Base-by-base conservation (phyloP, 2,329 filamentous ascomycete species). In the Ascochyta clinopodiicola region DNA sequence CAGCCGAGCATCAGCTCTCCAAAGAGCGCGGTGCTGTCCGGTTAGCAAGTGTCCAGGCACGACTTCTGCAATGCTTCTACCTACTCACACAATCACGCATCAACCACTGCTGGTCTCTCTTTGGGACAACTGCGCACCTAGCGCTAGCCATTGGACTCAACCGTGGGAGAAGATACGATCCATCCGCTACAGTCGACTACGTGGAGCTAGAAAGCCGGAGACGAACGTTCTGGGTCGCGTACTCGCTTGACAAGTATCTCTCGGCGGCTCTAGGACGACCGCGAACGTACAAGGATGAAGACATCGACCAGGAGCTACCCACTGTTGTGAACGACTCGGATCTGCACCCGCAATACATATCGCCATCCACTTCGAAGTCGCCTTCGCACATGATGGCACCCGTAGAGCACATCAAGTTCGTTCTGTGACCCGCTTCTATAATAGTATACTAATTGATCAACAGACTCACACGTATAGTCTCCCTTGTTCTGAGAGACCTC, bases 231-330 rank as follows among this genome's bases (percentile, higher is more conserved):
- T 88, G 86, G 86, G 81, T 81, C 3, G 81, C 83, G 0, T 88
- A 88, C 62, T 83, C 82, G 0, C 72, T 88, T 1, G 86, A 89
- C 64, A 86, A 84, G 45, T 88, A 88, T 51, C 74, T 88, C 1
- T 83, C 84, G 22, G 83, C 86, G n/a, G 83, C 87, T 17, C 81
- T 88, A 27, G 86, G 86, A 0, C 77, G 86, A 6, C 86, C 86
- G 1, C 72, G 84, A 7, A 78, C 86, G 13, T 83, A 87, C 24
- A 85, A 86, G 44, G 85, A 88, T 39, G 83, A 87, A 31, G 84
- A 88, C 45, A 85, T 87, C 43, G 85, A 88, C 47, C 85, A 88
- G 68, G 73, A 75, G 40, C 61, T 72, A 3, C 67, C 73, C 17
- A 69, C 66, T 19, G 59, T 78, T 5, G 65, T 74, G 12, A 71